Base-by-base conservation (phyloP, 495 filamentous ascomycete species). In the Cairneyella variabilis region DNA sequence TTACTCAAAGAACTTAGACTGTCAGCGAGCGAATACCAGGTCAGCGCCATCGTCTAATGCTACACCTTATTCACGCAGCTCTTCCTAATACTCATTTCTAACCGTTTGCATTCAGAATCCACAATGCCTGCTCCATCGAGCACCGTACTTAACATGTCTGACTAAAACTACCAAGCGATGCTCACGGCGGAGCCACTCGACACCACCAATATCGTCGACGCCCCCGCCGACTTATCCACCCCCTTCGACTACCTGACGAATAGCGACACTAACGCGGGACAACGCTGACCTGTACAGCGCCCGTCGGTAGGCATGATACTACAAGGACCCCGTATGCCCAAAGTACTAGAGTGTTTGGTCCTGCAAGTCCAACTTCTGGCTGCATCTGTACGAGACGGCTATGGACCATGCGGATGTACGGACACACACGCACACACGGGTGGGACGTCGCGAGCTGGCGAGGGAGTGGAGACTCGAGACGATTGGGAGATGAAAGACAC, bases 11-110 rank as follows among this genome's bases (percentile, higher is more conserved):
- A n/a, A n/a, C n/a, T n/a, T n/a, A n/a, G n/a, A n/a, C n/a, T n/a
- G n/a, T n/a, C n/a, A n/a, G n/a, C 36, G n/a, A n/a, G n/a, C n/a
- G n/a, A n/a, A n/a, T n/a, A n/a, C n/a, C n/a, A n/a, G n/a, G n/a
- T n/a, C n/a, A 52, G 49, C 38, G 49, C 49, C 49, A 52, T 44
- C 49, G 38, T 52, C 49, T 52, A 52, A 42, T 52, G 17, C 38
- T 52, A 52, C 36, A 51, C 47, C 28, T 51, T 51, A 37, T 51
- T 51, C 32, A 51, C 47, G 47, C 32, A 51, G 27, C 47, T 39
- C 47, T 51, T 51, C 28, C 47, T 51, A 51, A 39, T 51, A 39
- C 47, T 39, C 32, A 51, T 51, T 51, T 51, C 47, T 51, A 51
- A 37, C n/a, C n/a, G n/a, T n/a, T n/a, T n/a, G n/a, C n/a, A n/a